Conservation (phyloP, 129 eudicot genomes). For the Apium graveolens region DNA sequence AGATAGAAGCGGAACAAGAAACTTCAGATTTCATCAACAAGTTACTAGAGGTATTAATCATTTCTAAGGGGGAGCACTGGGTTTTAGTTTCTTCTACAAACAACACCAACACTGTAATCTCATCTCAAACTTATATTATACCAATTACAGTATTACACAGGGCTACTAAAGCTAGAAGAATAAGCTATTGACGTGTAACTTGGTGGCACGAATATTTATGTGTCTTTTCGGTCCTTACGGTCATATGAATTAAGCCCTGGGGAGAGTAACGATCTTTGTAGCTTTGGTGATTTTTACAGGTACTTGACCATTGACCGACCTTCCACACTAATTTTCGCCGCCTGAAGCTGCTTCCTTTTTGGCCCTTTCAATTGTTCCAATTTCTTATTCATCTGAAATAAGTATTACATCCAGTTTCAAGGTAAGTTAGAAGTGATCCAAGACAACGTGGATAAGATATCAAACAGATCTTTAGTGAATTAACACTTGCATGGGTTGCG, state of each 20-base stretch:
- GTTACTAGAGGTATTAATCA: not conserved
- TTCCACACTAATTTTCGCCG: slow-evolving; percentile 82
- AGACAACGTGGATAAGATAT: not conserved
- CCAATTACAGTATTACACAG: no score
- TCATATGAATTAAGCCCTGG: not conserved
- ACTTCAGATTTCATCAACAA: no score
- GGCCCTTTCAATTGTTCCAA: slow-evolving; percentile 71
- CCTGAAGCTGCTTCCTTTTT: slow-evolving; percentile 91
- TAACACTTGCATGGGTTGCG: not conserved
- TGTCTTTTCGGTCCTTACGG: not conserved
- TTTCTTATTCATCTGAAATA: slow-evolving; percentile 80
- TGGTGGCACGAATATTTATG: not conserved
- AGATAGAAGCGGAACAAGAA: no score
- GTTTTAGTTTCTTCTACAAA: not conserved
- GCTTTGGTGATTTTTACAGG: not conserved
- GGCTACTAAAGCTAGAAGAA: not conserved
- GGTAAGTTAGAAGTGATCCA: not conserved
- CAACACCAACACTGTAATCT: not conserved
- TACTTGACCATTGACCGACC: slow-evolving; percentile 95
- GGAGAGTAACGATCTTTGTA: not conserved
- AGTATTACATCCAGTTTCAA: not conserved
- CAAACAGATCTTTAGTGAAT: not conserved
- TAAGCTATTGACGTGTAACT: not conserved
- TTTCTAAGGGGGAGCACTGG: not conserved
- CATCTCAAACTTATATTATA: not conserved